Conservation (phyloP, 1,284 basidiomycete genomes). For the Rhodotorula sp. region DNA sequence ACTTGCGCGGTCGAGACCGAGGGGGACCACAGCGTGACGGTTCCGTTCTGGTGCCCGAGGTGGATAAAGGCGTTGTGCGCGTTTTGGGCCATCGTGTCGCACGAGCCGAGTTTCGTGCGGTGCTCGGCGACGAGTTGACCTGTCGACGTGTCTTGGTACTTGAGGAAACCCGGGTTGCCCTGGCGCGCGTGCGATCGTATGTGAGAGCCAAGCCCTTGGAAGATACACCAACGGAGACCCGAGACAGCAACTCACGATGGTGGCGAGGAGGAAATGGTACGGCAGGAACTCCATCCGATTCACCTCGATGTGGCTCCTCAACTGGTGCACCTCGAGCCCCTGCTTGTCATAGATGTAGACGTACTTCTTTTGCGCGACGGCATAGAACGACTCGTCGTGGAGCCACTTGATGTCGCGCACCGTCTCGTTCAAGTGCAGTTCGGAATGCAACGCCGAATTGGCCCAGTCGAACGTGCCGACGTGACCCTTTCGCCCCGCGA, state of each 20-base stretch:
- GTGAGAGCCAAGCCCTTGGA: conserved; percentile 63
- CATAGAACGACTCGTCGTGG: conserved; percentile 88
- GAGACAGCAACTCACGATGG: conserved; percentile 60
- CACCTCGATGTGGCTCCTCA: conserved; percentile 80
- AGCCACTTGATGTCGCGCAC: conserved; percentile 88
- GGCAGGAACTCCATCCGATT: conserved; percentile 89
- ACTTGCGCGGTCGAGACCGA: conserved; percentile 89
- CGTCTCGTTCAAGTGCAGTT: conserved; percentile 87
- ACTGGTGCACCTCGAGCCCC: conserved; percentile 86
- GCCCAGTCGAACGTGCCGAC: conserved; percentile 96
- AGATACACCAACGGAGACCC: no score
- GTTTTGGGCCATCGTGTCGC: conserved; percentile 87
- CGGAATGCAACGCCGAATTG: conserved; percentile 78
- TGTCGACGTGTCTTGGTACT: conserved; percentile 97
- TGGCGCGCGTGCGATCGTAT: conserved; percentile 45
- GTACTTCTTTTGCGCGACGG: conserved; percentile 95
- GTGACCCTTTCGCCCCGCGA: conserved; percentile 79
- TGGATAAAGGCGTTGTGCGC: conserved; percentile 87
- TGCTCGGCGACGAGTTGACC: conserved; percentile 84
- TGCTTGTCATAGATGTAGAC: conserved; percentile 94
- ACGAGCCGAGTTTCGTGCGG: conserved; percentile 85
- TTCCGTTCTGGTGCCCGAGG: conserved; percentile 86
- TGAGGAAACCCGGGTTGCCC: conserved; percentile 86
- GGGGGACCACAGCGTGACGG: conserved; percentile 93
- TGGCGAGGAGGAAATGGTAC: conserved; percentile 91